phyloP scores from a whole-genome alignment of 2,329 filamentous ascomycete species.

The Botrytis medusae region DNA sequence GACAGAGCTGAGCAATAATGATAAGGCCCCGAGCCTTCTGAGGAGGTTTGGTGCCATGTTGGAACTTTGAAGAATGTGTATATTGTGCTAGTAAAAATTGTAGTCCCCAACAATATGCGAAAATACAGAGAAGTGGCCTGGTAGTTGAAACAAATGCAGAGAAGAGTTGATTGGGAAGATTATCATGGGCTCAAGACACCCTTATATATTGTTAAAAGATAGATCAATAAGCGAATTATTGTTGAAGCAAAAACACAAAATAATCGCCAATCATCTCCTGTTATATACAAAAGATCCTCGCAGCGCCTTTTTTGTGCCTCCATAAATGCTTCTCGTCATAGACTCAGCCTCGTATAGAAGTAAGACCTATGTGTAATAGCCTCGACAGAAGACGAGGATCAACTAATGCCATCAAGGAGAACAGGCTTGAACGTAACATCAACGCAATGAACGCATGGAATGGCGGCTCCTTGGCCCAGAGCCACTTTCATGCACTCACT shows the following conservation, averaged over 20 bases:
- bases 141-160: neutral
- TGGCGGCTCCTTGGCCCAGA: neutral
- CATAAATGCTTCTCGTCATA: slow-evolving; percentile 2
- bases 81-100: neutral
- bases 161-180: too few species aligned
- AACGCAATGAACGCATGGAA: neutral
- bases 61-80: neutral
- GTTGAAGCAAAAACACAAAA: neutral
- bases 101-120: neutral
- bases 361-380: slow-evolving; percentile 7
- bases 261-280: neutral
- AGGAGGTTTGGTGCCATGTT: neutral
- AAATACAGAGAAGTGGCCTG: neutral
- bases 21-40: neutral
- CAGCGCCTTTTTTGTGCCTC: neutral
- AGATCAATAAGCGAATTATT: neutral
- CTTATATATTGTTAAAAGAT: neutral
- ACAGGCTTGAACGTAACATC: neutral
- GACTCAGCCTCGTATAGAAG: slow-evolving; percentile 10
- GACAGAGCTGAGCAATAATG: neutral
- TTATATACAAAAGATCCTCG: neutral
- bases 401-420: neutral
- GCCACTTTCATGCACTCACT: neutral
- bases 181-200: neutral
- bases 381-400: neutral